Conservation (phyloP, 164 flowering plant genomes). For the Litsea cubeba region DNA sequence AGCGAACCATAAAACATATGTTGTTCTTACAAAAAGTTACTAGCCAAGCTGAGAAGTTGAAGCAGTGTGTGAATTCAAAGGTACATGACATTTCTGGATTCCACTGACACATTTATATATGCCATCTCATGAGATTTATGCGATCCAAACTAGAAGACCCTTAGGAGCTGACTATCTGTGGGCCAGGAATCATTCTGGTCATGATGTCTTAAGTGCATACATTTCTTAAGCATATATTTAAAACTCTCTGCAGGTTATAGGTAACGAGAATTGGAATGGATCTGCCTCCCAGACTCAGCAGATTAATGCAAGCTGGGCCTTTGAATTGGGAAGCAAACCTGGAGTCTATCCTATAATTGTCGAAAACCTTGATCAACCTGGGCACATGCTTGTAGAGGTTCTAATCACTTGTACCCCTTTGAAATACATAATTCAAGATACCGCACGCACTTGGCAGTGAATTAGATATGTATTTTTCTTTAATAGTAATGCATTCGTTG, state of each 20-base stretch:
- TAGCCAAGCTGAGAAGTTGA: constrained; percentile 63
- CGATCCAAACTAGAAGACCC: background rate
- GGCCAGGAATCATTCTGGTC: background rate
- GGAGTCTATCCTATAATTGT: constrained; percentile 20
- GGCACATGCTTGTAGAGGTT: constrained; percentile 36
- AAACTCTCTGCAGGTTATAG: constrained; percentile 26
- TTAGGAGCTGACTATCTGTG: background rate
- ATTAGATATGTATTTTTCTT: background rate
- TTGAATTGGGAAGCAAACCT: constrained; percentile 15
- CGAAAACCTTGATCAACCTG: constrained; percentile 28
- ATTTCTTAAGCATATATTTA: background rate
- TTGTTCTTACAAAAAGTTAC: constrained; percentile 51
- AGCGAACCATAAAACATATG: constrained; percentile 80
- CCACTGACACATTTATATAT: background rate
- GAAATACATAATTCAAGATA: background rate
- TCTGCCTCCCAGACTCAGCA: constrained; percentile 21
- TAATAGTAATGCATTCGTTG: background rate
- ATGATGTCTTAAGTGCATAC: no score
- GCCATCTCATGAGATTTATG: background rate
- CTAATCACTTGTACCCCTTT: background rate
- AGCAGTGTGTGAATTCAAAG: constrained; percentile 30
- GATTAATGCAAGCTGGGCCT: constrained; percentile 41
- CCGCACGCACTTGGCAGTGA: background rate
- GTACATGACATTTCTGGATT: constrained; percentile 22
- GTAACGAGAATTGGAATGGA: constrained; percentile 18